Percentiles rank a stretch among this genome's conserved stretches.
phyloP scores from a whole-genome alignment of 2,329 filamentous ascomycete genomes.

The Penicillium sp. region DNA sequence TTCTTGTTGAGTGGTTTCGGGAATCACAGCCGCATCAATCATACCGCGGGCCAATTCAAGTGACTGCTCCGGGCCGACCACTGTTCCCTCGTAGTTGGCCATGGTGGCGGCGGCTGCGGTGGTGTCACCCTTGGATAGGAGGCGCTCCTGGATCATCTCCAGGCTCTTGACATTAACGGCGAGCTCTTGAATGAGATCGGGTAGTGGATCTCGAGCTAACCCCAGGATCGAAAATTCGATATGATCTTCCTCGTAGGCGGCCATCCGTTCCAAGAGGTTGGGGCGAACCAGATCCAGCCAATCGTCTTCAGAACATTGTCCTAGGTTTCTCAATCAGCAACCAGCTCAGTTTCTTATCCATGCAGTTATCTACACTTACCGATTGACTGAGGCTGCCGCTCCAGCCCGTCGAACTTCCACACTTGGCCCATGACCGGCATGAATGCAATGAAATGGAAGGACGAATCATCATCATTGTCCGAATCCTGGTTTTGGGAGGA shows the following conservation, averaged over 20 bases:
- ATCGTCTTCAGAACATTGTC: slow-evolving; percentile 54
- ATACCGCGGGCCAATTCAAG: slow-evolving; percentile 34
- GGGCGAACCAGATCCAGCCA: slow-evolving; percentile 70
- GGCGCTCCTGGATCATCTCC: slow-evolving; percentile 37
- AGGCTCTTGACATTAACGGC: slow-evolving; percentile 51
- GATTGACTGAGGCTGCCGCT: slow-evolving; percentile 68
- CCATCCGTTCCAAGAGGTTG: slow-evolving; percentile 69
- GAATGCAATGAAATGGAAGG: slow-evolving; percentile 88
- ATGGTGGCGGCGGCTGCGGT: slow-evolving; percentile 1
- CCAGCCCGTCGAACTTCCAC: slow-evolving; percentile 88
- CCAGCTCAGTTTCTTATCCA: not conserved
- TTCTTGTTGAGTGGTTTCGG: slow-evolving; percentile 23
- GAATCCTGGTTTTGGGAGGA: slow-evolving; percentile 44
- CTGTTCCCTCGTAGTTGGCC: slow-evolving; percentile 22
- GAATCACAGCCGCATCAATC: slow-evolving; percentile 38
- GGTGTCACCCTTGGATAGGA: slow-evolving; percentile 13
- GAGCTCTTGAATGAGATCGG: slow-evolving; percentile 48
- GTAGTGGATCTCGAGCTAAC: slow-evolving; percentile 67
- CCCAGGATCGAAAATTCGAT: slow-evolving; percentile 78
- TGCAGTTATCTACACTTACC: slow-evolving; percentile 41
- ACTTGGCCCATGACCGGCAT: slow-evolving; percentile 73
- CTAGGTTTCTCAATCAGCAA: slow-evolving; percentile 22
- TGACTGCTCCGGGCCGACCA: slow-evolving; percentile 41
- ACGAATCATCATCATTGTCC: slow-evolving; percentile 58
- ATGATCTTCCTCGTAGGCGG: slow-evolving; percentile 63